A percentile compares a stretch with the other conserved stretches of the same genome.
These are phyloP conservation scores for Aspergillus haitiensis DNA, from an alignment of 495 filamentous ascomycete genomes.

Conservation along the genomic window DNA sequence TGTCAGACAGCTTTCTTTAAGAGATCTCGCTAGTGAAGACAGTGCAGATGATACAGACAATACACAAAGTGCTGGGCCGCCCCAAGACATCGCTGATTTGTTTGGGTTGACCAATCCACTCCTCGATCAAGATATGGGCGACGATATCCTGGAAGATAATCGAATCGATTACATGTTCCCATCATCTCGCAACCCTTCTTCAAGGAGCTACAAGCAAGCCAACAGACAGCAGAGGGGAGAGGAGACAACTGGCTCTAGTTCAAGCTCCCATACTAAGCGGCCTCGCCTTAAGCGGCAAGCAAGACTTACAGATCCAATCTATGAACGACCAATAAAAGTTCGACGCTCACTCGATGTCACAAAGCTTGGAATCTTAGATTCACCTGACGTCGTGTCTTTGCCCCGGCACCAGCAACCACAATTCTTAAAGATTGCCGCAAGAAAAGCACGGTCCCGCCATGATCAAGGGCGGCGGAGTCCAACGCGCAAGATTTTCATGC, in stretches of 20 bases:
- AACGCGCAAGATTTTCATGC: constrained; percentile 67
- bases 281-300: constrained; percentile 35
- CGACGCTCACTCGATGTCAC: constrained; percentile 38
- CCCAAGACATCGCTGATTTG: constrained; percentile 14
- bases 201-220: constrained; percentile 34
- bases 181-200: constrained; percentile 27
- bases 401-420: constrained; percentile 50
- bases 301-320: constrained; percentile 35
- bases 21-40: constrained; percentile 51
- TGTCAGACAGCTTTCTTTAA: constrained; percentile 29
- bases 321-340: constrained; percentile 34
- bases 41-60: constrained; percentile 51
- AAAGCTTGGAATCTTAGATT: constrained; percentile 72
- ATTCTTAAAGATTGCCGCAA: constrained; percentile 78
- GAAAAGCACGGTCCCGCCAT: constrained; percentile 59
- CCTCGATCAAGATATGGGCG: constrained; percentile 26
- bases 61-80: constrained; percentile 30
- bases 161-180: constrained; percentile 59
- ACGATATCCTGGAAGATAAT: constrained; percentile 57
- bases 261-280: constrained; percentile 27
- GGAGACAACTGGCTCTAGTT: constrained; percentile 18
- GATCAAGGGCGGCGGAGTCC: constrained; percentile 74
- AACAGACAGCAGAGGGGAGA: constrained; percentile 38
- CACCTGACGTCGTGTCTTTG: constrained; percentile 45
- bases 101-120: constrained; percentile 30